phyloP scores from a whole-genome alignment of 805 yeast species.

The Candida awuae region DNA sequence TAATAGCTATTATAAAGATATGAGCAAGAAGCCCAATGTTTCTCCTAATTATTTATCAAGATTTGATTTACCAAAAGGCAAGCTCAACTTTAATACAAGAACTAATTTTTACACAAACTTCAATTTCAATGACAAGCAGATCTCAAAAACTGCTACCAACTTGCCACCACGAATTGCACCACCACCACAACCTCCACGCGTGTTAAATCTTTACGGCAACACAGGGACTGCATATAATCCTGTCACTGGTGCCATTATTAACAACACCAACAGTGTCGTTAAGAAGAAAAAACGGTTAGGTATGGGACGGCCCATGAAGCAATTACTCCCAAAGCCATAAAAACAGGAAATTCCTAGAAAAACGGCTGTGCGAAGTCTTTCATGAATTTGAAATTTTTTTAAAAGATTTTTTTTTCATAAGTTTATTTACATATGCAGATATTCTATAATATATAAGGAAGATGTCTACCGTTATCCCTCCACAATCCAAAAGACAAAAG shows the following conservation, averaged over 20 bases:
- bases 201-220: neutral
- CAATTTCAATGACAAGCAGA: neutral
- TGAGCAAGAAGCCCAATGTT: neutral
- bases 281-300: conserved; percentile 21
- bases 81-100: too few species aligned
- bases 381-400: neutral
- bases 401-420: neutral
- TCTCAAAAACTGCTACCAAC: neutral
- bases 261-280: neutral
- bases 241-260: conserved; percentile 9
- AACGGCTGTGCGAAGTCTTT: conserved; percentile 6
- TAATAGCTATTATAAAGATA: neutral
- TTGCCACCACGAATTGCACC: neutral
- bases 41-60: too few species aligned
- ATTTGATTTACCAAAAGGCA: too few species aligned
- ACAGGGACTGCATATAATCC: conserved; percentile 6
- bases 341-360: neutral
- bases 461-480: conserved; percentile 93
- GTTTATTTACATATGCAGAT: neutral
- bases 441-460: neutral
- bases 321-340: conserved; percentile 11
- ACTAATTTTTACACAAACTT: too few species aligned
- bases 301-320: conserved; percentile 22
- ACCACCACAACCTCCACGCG: neutral
- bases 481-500: conserved; percentile 83